phyloP scores from a whole-genome alignment of 345 rosid species.

The Rhizophora apiculata region DNA sequence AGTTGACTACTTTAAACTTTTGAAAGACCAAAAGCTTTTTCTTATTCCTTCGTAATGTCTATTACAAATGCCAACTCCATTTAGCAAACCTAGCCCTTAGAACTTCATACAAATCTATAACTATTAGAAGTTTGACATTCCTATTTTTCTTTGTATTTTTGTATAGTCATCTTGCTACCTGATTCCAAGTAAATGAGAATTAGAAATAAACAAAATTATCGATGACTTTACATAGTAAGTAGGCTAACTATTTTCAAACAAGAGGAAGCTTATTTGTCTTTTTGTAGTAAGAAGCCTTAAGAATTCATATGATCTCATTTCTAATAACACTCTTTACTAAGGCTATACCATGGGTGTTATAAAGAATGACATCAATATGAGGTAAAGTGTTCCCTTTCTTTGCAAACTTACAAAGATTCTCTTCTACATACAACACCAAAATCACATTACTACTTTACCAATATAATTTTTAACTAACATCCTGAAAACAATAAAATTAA shows the following conservation, averaged over 20 bases:
- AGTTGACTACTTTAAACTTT: neutral
- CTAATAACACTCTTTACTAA: constrained; percentile 64
- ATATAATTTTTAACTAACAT: too few relatives aligned
- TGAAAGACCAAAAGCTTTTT: neutral
- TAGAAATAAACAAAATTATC: neutral
- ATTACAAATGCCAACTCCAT: neutral
- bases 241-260: constrained; percentile 80
- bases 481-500: too few relatives aligned
- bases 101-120: constrained; percentile 17
- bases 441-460: too few relatives aligned
- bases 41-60: neutral
- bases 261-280: constrained; percentile 94
- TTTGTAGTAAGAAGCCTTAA: constrained; percentile 83
- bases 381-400: constrained; percentile 72
- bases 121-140: constrained; percentile 22
- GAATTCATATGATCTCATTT: constrained; percentile 57
- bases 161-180: neutral
- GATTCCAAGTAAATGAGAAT: neutral
- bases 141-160: constrained; percentile 17
- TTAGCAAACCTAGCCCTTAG: constrained; percentile 13
- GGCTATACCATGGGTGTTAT: constrained; percentile 69
- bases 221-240: too few relatives aligned
- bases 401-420: constrained; percentile 64
- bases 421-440: constrained; percentile 43
- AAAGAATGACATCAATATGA: constrained; percentile 70